Base-by-base conservation (phyloP, 2,329 filamentous ascomycete genomes). In the Fusarium gaditjirri region DNA sequence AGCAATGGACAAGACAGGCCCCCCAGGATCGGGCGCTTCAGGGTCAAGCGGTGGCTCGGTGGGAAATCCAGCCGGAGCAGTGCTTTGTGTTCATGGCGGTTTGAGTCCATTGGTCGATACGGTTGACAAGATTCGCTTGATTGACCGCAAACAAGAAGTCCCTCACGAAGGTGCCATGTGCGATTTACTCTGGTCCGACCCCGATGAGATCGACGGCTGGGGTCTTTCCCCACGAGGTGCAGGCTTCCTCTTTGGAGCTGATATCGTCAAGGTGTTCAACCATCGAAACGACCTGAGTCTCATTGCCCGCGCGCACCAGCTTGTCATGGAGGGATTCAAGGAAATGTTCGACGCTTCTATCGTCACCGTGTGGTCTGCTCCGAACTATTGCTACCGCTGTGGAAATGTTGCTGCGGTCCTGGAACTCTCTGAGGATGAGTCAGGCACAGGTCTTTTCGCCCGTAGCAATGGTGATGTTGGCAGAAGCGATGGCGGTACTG, bases 261-360 rank as follows among this genome's bases (percentile, higher is more conserved):
- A 98, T 79, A 98, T 98, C 64, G 95, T 98, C 78, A 97, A 96
- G 78, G 91, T 91, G 72, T 99, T 99, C 85, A 99, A 98, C 83
- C 92, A 98, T 82, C 90, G 91, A 64, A 99, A 99, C 81, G 94
- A 97, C 78, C 88, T 99, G 33, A 94, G 92, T 27, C 87, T 99
- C 57, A 96, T 99, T 73, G 96, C 95, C 23, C 90, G 96, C 61
- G 96, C 96, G 2, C 96, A 99, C 80, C 96, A 99, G 81, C 90
- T 99, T 27, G 96, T 99, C 72, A 99, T 98, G 96, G 96, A 99
- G 81, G 96, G 96, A 1, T 99, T 98, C 83, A 98, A 98, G 84
- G 96, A 98, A 81, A 98, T 98, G 95, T 99, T 98, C 78, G 94
- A 97, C 79, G 92, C 91, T 19, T 94, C 91, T 52, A 98, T 99